Evolutionary conservation across 2,329 filamentous ascomycete genomes (phyloP), one percentile per base, ranked within the genome.

Genomic region (Diaporthe humulicola): DNA sequence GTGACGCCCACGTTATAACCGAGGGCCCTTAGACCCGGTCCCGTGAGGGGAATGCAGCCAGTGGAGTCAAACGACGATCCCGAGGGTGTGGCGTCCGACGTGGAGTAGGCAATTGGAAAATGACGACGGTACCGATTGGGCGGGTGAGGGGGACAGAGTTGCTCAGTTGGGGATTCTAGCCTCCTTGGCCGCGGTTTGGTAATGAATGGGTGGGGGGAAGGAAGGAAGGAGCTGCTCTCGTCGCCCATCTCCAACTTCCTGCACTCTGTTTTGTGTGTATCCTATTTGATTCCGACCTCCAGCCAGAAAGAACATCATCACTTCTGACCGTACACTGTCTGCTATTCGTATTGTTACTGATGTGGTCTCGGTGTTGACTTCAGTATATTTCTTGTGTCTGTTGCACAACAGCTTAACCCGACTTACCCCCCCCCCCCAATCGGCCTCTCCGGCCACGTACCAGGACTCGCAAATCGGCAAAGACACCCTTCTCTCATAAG

Each of bases 1-100:
- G 25, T 22, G 12, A 61, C 33, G 45, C 30, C 45, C 25, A 17
- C 19, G 30, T 9, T 10, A 40, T 67, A 67, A 67, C 64, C 64
- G 64, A 67, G 64, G 45, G 33, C 33, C 64, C 22, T 67, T 67
- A 28, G 45, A n/a, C 64, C 64, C 64, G 45, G 60, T 14, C 42
- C n/a, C 12, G 64, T 67, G 64, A 67, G 64, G 64, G 64, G 61
- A n/a, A 12, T 8, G 33, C 22, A 8, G 45, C 14, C 45, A 2
- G 61, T 67, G 61, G 61, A 52, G 45, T 28, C 7, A n/a, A n/a
- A 36, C 64, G 45, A 52, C 64, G 38, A 38, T 67, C 61, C 64
- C 61, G 42, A 36, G 22, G 4, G 42, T 19, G 19, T 22, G 3
- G 7, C 8, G 8, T 42, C 61, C 30, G 52, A 36, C 42, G 64